A percentile compares a stretch with the other conserved stretches of the same genome.
Conservation (phyloP, 2,329 filamentous ascomycete species). For the Dactylellina haptotyla region DNA sequence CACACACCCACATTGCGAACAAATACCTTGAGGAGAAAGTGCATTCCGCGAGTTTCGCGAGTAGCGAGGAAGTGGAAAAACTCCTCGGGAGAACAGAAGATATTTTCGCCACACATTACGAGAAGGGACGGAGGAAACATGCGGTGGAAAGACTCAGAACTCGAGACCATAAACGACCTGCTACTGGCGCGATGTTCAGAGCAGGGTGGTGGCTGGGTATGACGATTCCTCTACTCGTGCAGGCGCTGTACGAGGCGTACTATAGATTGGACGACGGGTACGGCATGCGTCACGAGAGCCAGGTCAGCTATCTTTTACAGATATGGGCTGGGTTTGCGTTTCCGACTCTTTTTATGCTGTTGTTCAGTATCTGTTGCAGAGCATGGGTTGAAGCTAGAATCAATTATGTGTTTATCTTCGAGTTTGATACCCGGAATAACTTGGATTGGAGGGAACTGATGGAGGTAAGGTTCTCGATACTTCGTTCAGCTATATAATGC, state of each 20-base stretch:
- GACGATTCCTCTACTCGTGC: slow-evolving; percentile 74
- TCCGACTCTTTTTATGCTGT: slow-evolving; percentile 77
- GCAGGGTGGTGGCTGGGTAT: slow-evolving; percentile 73
- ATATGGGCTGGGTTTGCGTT: slow-evolving; percentile 94
- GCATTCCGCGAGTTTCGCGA: slow-evolving; percentile 88
- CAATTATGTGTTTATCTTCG: slow-evolving; percentile 97
- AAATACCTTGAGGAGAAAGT: slow-evolving; percentile 92
- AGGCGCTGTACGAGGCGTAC: slow-evolving; percentile 63
- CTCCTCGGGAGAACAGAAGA: slow-evolving; percentile 86
- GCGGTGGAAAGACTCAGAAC: slow-evolving; percentile 85
- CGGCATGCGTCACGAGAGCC: slow-evolving; percentile 59
- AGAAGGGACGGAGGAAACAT: slow-evolving; percentile 90
- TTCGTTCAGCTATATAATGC: slow-evolving; percentile 48
- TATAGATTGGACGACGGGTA: slow-evolving; percentile 22
- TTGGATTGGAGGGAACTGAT: slow-evolving; percentile 89
- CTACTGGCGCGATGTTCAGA: slow-evolving; percentile 69
- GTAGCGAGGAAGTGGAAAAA: slow-evolving; percentile 82
- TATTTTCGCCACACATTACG: slow-evolving; percentile 93
- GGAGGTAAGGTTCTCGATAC: slow-evolving; percentile 66
- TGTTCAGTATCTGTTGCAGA: slow-evolving; percentile 87
- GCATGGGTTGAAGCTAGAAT: slow-evolving; percentile 86
- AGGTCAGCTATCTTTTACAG: slow-evolving; percentile 61
- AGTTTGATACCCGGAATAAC: slow-evolving; percentile 86
- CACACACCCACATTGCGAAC: slow-evolving; percentile 78
- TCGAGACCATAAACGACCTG: slow-evolving; percentile 68